Evolutionary conservation across 306 rosid species (phyloP).

Genomic region (Casuarina cunninghamiana): DNA sequence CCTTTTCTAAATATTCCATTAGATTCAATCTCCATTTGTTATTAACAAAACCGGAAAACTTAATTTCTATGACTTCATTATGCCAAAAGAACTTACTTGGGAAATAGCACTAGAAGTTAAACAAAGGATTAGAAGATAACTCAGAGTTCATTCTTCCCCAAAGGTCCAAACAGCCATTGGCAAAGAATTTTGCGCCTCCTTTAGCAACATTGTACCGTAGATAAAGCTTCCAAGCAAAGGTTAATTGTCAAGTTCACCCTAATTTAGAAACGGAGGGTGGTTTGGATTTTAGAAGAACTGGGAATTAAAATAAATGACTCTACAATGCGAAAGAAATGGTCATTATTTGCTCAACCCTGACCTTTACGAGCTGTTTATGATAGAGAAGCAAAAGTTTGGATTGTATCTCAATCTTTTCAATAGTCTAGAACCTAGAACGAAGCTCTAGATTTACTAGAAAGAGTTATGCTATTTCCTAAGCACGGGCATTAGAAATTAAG

Average conservation of each 20-base stretch:
- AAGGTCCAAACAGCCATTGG: not conserved
- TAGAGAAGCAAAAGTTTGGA: not conserved
- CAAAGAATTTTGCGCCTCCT: not conserved
- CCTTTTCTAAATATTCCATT: not conserved
- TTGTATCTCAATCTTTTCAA: not conserved
- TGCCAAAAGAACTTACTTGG: not conserved
- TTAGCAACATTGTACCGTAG: not conserved
- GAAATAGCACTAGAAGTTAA: no score
- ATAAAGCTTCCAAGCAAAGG: not conserved
- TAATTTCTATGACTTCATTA: not conserved
- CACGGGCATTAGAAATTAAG: not conserved
- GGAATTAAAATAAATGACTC: not conserved
- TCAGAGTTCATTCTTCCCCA: not conserved
- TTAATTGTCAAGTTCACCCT: not conserved
- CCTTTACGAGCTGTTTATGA: not conserved
- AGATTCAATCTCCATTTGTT: not conserved
- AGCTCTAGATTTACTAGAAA: not conserved
- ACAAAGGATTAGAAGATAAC: not conserved
- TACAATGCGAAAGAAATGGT: not conserved
- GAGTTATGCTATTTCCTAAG: not conserved
- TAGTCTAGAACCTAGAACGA: not conserved
- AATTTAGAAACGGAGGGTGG: not conserved
- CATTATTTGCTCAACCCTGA: not conserved
- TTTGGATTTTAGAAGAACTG: not conserved
- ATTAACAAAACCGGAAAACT: not conserved